Base-by-base conservation (phyloP, 352 stramenopile genomes). In the Phytophthora meadii region DNA sequence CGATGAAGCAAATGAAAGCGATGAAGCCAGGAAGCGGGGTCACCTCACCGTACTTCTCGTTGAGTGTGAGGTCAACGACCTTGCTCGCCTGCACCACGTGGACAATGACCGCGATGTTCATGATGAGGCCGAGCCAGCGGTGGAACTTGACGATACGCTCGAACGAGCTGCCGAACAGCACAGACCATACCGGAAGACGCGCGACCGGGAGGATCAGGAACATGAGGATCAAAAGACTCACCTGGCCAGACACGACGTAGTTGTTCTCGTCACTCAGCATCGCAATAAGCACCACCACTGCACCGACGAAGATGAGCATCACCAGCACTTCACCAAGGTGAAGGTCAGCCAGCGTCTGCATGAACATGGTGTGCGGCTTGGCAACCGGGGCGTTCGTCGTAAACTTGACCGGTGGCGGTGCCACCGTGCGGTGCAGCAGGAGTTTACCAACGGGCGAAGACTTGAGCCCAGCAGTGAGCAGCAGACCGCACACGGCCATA, bases 81-180 rank as follows among this genome's bases (percentile, higher is more conserved):
- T 84, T 34, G 14, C 72, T 72, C 1, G 70, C 79, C 47, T 84
- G 52, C 9, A 91, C 57, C 41, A 93, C 57, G 67, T 94, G 87
- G 5, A 92, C 57, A 32, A 93, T 54, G 28, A 81, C 72, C 7
- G 78, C 72, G 11, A 92, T 42, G 15, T 74, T 82, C 64, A 90
- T 73, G 24, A 74, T 44, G 45, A 92, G 52, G 6, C 84, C 87
- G n/a, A 95, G 72, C 81, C 84, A 93, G 47, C 87, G 87, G 63
- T 95, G 87, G 47, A 93, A 95, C 75, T 93, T 93, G 70, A 93
- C 64, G 24, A 93, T 90, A 17, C 87, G 87, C 48, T 94, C 87
- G 37, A 92, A 91, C 28, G 82, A 92, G 49, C 69, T 88, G 54
- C 81, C 81, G 24, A 94, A 94, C 42, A 88, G 73, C 24, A 87